Evolutionary conservation across 306 rosid species (phyloP).

Genomic region (Dalbergia cochinchinensis): DNA sequence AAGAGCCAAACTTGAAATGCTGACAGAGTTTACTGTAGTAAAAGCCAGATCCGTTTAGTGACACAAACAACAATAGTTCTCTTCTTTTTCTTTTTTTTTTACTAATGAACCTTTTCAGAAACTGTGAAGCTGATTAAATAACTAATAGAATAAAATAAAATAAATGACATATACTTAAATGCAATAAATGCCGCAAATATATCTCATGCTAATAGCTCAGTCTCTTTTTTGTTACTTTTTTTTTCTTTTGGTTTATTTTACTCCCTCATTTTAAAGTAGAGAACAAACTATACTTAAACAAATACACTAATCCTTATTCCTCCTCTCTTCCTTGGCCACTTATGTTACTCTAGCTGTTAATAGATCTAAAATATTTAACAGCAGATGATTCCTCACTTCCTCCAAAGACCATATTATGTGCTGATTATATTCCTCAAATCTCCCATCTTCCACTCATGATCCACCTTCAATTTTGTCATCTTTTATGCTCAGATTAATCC

Average conservation of each 20-base stretch:
- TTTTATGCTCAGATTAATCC: not conserved
- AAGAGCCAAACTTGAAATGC: conserved; percentile 40
- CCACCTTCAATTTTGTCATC: conserved; percentile 38
- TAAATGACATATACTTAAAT: not conserved
- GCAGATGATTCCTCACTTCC: conserved; percentile 47
- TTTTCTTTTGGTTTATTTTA: not conserved
- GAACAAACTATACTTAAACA: conserved; percentile 43
- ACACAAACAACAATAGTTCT: conserved; percentile 12
- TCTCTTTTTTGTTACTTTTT: not conserved
- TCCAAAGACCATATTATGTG: conserved; percentile 42
- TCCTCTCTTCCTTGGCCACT: conserved; percentile 11
- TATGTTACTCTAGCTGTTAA: conserved; percentile 62
- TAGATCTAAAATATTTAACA: conserved; percentile 66
- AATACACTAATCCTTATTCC: conserved; percentile 29
- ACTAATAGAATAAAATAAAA: not conserved
- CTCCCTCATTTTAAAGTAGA: conserved; percentile 19
- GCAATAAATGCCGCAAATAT: conserved; percentile 27
- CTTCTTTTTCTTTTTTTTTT: not conserved
- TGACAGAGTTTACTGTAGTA: conserved; percentile 9
- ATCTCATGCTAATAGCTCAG: conserved; percentile 8
- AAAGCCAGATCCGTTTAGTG: conserved; percentile 19
- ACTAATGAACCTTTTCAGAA: conserved; percentile 11
- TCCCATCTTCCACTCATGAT: conserved; percentile 35
- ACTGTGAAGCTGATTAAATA: conserved; percentile 4
- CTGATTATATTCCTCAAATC: conserved; percentile 36